Evolutionary conservation across 1,139 yeast genomes (phyloP), one percentile per base, ranked within the genome.

Genomic region (Geotrichum reessii): DNA sequence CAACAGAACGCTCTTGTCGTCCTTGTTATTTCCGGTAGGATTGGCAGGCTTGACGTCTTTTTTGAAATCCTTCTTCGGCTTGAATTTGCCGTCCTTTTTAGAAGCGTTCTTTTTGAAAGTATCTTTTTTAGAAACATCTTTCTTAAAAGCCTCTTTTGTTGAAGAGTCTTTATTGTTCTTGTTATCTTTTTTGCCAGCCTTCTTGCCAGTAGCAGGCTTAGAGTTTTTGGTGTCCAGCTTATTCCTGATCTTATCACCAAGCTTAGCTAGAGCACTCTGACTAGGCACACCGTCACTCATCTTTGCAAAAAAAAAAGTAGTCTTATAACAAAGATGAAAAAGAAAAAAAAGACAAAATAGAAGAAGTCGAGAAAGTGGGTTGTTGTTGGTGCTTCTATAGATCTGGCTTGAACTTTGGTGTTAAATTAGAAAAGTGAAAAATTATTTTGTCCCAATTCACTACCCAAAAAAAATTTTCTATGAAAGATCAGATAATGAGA

Each of bases 1-100:
- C 6, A 56, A 28, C 12, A 56, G 27, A 31, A 52, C 52, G 40
- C 47, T 46, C 4, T 81, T 84, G 25, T 71, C 72, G 14, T 24
- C 51, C 21, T 47, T 47, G 14, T 47, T 21, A 11, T 24, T 28
- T 3, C 25, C 25, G n/a, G 42, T 19, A 33, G 33, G 17, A 17
- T 50, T 50, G 4, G 19, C n/a, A 14, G 47, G 3, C 22, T 56
- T 53, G 25, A 46, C 53, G 19, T 9, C 37, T 28, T 51, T 53
- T 14, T 50, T 55, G 21, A 52, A 47, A 14, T 54, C 47, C 21
- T 60, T 65, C 62, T 61, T 66, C 51, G 37, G 37, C 37, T 31
- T 52, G 22, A 22, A n/a, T 9, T 61, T 59, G 40, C 48, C 47
- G 9, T 61, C 52, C 47, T 53, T 50, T 42, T 55, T n/a, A n/a